phyloP scores from a whole-genome alignment of 164 flowering plant genomes.

The Buxus sempervirens region DNA sequence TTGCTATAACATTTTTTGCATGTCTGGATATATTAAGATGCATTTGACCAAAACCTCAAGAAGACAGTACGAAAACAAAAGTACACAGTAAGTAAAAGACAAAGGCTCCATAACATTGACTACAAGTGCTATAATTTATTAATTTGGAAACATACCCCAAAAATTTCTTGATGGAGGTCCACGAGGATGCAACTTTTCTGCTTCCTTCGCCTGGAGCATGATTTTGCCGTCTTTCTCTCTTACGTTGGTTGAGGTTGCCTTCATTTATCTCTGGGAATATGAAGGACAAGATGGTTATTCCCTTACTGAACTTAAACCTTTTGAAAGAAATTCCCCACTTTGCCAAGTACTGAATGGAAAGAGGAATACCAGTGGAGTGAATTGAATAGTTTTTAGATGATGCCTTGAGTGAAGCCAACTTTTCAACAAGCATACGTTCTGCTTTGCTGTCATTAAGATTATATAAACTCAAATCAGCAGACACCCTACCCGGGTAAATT shows the following conservation, averaged over 20 bases:
- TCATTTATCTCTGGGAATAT: constrained; percentile 10
- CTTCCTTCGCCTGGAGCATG: constrained; percentile 8
- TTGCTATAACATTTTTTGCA: background rate
- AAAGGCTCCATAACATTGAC: background rate
- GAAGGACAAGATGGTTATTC: background rate
- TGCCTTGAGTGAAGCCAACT: constrained; percentile 54
- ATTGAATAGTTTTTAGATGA: constrained; percentile 15
- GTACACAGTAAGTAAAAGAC: background rate
- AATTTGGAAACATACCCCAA: constrained; percentile 21
- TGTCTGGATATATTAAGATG: background rate
- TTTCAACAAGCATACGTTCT: constrained; percentile 53
- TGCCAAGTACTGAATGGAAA: background rate
- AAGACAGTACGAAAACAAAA: background rate
- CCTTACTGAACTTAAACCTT: background rate
- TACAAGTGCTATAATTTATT: background rate
- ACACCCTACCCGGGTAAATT: background rate
- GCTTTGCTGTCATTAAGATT: constrained; percentile 35
- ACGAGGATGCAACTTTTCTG: constrained; percentile 16
- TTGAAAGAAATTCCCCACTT: background rate
- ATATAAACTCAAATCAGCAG: background rate
- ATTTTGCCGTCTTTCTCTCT: constrained; percentile 3
- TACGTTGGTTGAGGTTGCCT: constrained; percentile 7
- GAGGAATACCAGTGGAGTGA: constrained; percentile 15
- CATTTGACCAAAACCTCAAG: background rate
- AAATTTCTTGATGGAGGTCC: constrained; percentile 24